Conservation (phyloP, 768 basidiomycete genomes). For the Russula griseocarnosa region DNA sequence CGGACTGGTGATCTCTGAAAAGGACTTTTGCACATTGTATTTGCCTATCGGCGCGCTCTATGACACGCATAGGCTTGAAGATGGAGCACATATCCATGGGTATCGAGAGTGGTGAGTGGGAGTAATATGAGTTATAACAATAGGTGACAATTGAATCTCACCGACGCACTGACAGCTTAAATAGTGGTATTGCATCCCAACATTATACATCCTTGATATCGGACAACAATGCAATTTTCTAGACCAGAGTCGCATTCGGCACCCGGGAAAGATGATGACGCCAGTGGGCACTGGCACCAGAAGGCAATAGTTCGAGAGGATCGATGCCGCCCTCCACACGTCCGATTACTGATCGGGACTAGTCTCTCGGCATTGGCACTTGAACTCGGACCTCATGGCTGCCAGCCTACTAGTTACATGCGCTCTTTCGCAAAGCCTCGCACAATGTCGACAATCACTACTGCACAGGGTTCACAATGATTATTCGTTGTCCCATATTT, state of each 20-base stretch:
- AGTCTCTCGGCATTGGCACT: not conserved
- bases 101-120: not conserved
- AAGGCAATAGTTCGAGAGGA: not conserved
- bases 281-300: not conserved
- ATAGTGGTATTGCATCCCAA: not conserved
- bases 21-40: not conserved
- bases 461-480: no score
- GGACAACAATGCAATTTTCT: not conserved
- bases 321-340: not conserved
- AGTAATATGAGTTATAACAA: no score
- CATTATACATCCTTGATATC: not conserved
- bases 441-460: no score
- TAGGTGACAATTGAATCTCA: no score
- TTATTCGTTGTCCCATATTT: no score
- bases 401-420: not conserved
- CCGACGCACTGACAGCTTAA: not conserved
- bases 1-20: not conserved
- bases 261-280: not conserved
- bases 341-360: not conserved
- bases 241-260: not conserved
- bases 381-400: not conserved
- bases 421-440: no score
- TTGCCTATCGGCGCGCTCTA: not conserved
- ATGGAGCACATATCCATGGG: not conserved
- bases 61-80: not conserved